Conservation (phyloP, 2,329 filamentous ascomycete species). For the Leptographium galeiforme region DNA sequence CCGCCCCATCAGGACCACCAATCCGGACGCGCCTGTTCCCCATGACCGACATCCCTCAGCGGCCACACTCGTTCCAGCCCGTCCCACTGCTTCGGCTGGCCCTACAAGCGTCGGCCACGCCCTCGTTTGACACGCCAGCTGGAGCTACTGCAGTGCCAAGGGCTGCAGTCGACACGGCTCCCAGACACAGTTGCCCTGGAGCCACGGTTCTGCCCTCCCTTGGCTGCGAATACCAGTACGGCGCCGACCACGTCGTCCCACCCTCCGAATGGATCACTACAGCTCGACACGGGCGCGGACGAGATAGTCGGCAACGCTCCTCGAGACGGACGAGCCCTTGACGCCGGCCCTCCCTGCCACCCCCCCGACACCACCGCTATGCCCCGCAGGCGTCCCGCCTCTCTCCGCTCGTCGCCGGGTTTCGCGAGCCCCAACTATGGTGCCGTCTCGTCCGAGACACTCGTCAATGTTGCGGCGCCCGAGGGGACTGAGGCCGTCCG, state of each 20-base stretch:
- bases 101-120: not conserved
- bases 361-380: no score
- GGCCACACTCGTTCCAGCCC: conserved; percentile 3
- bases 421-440: conserved; percentile 21
- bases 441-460: conserved; percentile 11
- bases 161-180: not conserved
- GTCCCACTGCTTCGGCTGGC: conserved; percentile 9
- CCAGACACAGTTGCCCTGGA: not conserved
- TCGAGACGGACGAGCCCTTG: no score
- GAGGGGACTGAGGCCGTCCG: not conserved
- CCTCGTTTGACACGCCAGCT: not conserved
- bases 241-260: no score
- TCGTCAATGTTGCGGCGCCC: not conserved
- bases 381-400: not conserved
- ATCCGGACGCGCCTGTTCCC: not conserved
- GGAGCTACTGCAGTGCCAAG: not conserved
- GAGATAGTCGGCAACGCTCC: not conserved
- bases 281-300: not conserved
- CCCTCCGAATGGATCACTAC: conserved; percentile 3
- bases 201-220: not conserved
- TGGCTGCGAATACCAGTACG: not conserved
- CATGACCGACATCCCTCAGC: conserved; percentile 11
- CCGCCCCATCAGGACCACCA: not conserved
- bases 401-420: conserved; percentile 19
- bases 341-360: no score